Conservation (phyloP, 495 filamentous ascomycete genomes). For the Podospora comata region DNA sequence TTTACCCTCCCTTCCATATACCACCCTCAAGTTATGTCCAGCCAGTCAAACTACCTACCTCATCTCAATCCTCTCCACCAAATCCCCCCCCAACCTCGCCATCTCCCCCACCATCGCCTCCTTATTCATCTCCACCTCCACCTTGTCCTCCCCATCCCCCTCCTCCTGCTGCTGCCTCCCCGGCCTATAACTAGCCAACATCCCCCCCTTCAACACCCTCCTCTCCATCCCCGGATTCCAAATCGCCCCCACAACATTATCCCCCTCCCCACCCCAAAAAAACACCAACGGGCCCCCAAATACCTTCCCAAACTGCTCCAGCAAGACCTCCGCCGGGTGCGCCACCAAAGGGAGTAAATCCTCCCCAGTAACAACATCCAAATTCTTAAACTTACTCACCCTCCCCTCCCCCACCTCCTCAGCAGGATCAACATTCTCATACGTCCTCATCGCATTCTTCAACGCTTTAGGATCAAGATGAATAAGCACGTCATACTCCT, state of each 20-base stretch:
- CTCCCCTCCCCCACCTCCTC: conserved; percentile 16
- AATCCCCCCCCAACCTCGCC: conserved; percentile 59
- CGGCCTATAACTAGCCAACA: conserved; percentile 66
- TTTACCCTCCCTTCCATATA: not conserved
- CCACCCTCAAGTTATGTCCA: too few species aligned
- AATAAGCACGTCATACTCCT: conserved; percentile 83
- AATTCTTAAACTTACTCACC: conserved; percentile 65
- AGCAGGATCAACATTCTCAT: conserved; percentile 25
- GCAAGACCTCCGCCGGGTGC: conserved; percentile 50
- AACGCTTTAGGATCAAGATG: conserved; percentile 57
- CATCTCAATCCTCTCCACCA: conserved; percentile 56
- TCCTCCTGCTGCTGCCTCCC: conserved; percentile 23
- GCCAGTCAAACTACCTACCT: conserved; percentile 10
- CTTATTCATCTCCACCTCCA: conserved; percentile 67
- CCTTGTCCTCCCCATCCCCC: conserved; percentile 32
- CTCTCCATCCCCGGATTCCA: conserved; percentile 68
- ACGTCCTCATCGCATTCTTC: conserved; percentile 27
- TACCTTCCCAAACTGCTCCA: conserved; percentile 56
- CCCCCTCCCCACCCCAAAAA: conserved; percentile 61
- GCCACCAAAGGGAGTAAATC: conserved; percentile 42
- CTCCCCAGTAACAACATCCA: conserved; percentile 45
- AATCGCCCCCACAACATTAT: conserved; percentile 65
- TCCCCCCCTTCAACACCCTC: conserved; percentile 63
- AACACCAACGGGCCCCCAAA: conserved; percentile 67
- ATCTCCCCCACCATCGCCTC: conserved; percentile 78